Evolutionary conservation across 1,139 yeast genomes (phyloP).

Genomic region (Diutina neorugosa): DNA sequence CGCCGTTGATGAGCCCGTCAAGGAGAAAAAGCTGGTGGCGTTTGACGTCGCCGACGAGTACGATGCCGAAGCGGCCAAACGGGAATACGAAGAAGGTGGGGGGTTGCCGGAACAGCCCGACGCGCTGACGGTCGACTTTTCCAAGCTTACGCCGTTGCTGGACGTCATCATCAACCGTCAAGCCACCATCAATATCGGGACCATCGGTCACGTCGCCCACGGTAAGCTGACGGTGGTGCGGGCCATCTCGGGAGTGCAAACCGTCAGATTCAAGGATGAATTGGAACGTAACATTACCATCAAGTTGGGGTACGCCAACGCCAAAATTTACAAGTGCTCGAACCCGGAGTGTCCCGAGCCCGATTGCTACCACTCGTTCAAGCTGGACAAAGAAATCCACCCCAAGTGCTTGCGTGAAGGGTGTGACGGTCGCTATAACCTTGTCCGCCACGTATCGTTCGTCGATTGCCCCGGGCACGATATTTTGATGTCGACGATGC

Average conservation of each 20-base stretch:
- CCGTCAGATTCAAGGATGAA: slow-evolving; percentile 97
- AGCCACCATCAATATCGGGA: slow-evolving; percentile 98
- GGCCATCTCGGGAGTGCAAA: slow-evolving; percentile 98
- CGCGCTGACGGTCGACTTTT: slow-evolving; percentile 59
- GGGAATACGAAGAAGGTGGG: slow-evolving; percentile 95
- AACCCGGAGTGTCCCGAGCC: slow-evolving; percentile 86
- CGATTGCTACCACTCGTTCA: slow-evolving; percentile 86
- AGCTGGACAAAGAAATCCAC: slow-evolving; percentile 86
- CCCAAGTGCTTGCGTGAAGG: slow-evolving; percentile 88
- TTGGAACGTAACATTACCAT: slow-evolving; percentile 98
- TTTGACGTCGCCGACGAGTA: slow-evolving; percentile 66
- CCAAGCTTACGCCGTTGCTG: slow-evolving; percentile 69
- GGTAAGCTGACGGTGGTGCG: slow-evolving; percentile 98
- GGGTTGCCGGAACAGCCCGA: slow-evolving; percentile 95
- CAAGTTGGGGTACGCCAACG: slow-evolving; percentile 97
- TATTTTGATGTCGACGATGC: slow-evolving; percentile 99
- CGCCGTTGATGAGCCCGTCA: slow-evolving; percentile 28
- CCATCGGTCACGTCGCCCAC: slow-evolving; percentile 92
- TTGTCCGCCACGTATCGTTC: slow-evolving; percentile 93
- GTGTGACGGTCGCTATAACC: slow-evolving; percentile 71
- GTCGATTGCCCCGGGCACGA: slow-evolving; percentile 99
- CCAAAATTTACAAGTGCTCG: slow-evolving; percentile 91
- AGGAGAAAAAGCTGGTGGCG: slow-evolving; percentile 66
- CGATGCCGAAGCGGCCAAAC: slow-evolving; percentile 56
- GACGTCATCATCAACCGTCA: slow-evolving; percentile 97